Conservation (phyloP, 805 yeast species). For the Kodamaea leandrae region DNA sequence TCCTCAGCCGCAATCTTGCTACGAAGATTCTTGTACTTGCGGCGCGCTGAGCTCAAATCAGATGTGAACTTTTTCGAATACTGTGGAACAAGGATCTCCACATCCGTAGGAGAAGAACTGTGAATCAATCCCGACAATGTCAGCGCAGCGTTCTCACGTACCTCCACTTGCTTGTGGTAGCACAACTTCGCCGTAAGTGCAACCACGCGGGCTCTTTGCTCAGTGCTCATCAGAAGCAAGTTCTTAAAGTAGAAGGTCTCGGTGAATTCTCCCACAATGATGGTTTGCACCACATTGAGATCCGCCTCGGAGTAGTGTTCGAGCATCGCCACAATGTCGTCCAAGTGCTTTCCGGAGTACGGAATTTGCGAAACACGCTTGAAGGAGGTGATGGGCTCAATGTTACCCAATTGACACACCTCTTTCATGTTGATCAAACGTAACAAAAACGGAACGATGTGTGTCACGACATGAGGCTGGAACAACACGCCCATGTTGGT, state of each 20-base stretch:
- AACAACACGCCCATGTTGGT: slow-evolving; percentile 54
- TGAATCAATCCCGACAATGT: slow-evolving; percentile 83
- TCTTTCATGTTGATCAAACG: slow-evolving; percentile 68
- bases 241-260: slow-evolving; percentile 73
- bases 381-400: slow-evolving; percentile 51
- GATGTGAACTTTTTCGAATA: slow-evolving; percentile 32
- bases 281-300: slow-evolving; percentile 48
- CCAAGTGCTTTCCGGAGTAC: slow-evolving; percentile 21
- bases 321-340: slow-evolving; percentile 36
- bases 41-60: slow-evolving; percentile 42
- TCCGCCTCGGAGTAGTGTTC: slow-evolving; percentile 32
- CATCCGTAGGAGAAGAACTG: slow-evolving; percentile 48
- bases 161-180: slow-evolving; percentile 65
- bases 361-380: slow-evolving; percentile 45
- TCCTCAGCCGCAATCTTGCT: slow-evolving; percentile 28
- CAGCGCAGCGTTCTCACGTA: slow-evolving; percentile 68
- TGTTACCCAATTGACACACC: slow-evolving; percentile 66
- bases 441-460: slow-evolving; percentile 69
- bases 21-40: slow-evolving; percentile 30
- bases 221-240: slow-evolving; percentile 48
- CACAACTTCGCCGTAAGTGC: slow-evolving; percentile 51
- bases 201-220: slow-evolving; percentile 51
- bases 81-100: slow-evolving; percentile 39
- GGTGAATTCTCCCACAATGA: slow-evolving; percentile 63
- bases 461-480: slow-evolving; percentile 46